Base-by-base conservation (phyloP, 73 alveolate species). In the Urostyla sp. region DNA sequence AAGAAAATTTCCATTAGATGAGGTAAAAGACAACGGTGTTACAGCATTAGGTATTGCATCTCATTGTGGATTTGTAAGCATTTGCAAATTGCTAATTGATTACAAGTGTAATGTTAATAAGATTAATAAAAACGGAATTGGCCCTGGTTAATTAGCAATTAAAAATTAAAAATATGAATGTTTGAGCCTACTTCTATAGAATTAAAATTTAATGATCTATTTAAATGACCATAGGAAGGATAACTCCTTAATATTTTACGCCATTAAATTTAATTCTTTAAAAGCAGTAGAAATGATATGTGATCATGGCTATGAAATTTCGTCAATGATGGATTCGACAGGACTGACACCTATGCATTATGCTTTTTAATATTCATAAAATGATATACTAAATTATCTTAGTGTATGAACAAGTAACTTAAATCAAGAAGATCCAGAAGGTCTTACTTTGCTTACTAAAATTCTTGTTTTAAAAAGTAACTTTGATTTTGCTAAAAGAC, bases 381-480 rank as follows among this genome's bases (percentile, higher is more conserved):
- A 43, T 24, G 11, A 40, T 40, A 36, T 66, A 3, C 66, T 66
- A 3, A 3, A 3, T 11, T 40, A 26, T 45, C 43, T 66, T 18
- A 45, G 16, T 16, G 6, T 13, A 2, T 24, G 46, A 44, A 18
- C 21, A n/a, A 35, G 26, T 2, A 43, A 56, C 37, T 5, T 76
- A 37, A 69, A 76, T 13, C 34, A 76, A 36, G 88, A 76, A 56
- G 88, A 76, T 35, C 80, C 88, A 4, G 13, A 32, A n/a, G 52
- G 35, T 10, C 36, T 20, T 10, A 76, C 88, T 18, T 27, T 55
- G 6, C 34, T 76, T 5, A 58, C 21, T 53, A 30, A 49, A 51
- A 11, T 11, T 40, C 59, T 37, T 26, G 24, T 76, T 4, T 10
- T 16, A 16, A 26, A 23, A 18, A 34, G 37, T 35, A 59, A 59